phyloP scores from a whole-genome alignment of 2,329 filamentous ascomycete species.

The Parascedosporium putredinis region DNA sequence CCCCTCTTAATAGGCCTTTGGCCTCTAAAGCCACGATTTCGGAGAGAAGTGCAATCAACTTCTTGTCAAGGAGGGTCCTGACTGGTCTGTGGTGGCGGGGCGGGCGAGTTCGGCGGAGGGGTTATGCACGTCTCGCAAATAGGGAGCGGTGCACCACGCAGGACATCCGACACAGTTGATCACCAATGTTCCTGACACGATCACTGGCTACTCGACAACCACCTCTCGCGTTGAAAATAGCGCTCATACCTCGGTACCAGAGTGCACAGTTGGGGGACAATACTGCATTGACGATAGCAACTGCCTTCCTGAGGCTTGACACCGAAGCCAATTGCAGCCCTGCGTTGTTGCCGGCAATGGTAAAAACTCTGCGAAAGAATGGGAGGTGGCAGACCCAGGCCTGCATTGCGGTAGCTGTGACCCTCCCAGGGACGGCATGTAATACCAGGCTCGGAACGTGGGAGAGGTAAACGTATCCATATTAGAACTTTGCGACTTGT shows the following conservation, averaged over 20 bases:
- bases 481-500: too few relatives aligned
- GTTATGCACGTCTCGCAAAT: slow-evolving; percentile 1
- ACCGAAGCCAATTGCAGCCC: background rate
- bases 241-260: background rate
- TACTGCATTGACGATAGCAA: too few relatives aligned
- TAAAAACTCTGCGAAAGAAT: slow-evolving; percentile 1
- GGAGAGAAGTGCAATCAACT: background rate
- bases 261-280: background rate
- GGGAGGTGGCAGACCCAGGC: background rate
- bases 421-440: slow-evolving; percentile 4
- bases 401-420: slow-evolving; percentile 1
- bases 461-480: too few relatives aligned
- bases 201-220: background rate
- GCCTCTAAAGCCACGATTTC: background rate
- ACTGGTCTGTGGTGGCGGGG: background rate
- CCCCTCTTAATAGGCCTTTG: background rate
- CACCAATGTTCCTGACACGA: background rate
- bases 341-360: too few relatives aligned
- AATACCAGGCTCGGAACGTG: slow-evolving; percentile 7
- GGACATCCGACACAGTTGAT: background rate
- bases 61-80: background rate
- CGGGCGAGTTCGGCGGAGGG: slow-evolving; percentile 2
- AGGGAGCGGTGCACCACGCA: background rate
- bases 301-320: too few relatives aligned
- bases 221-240: background rate